phyloP scores from a whole-genome alignment of 495 filamentous ascomycete genomes.

The Aspergillus bertholletiae region DNA sequence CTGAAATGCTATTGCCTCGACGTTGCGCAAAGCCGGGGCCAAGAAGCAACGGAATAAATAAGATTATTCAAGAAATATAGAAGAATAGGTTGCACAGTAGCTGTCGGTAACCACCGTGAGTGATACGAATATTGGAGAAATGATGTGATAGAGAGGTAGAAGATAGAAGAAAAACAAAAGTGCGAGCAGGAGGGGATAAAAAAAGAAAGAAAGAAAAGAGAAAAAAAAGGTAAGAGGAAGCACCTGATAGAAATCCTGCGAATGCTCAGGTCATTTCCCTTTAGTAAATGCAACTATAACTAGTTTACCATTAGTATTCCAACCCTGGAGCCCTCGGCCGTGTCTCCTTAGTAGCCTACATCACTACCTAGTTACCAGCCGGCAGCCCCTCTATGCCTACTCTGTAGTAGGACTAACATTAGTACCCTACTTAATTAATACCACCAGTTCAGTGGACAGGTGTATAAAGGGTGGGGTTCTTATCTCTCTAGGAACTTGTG shows the following conservation, averaged over 20 bases:
- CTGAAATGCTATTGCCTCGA: neutral
- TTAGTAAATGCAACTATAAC: neutral
- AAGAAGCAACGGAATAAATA: neutral
- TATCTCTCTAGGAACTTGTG: neutral
- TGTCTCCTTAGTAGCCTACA: neutral
- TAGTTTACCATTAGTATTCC: neutral
- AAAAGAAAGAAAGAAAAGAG: neutral
- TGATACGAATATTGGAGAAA: neutral
- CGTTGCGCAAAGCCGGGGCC: neutral
- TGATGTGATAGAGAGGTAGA: no score
- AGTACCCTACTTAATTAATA: no score
- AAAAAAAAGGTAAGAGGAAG: neutral
- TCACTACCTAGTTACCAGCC: neutral
- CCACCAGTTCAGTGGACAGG: neutral
- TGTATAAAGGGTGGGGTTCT: neutral
- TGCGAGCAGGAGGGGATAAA: neutral
- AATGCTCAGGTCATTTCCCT: neutral
- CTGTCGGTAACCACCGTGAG: neutral
- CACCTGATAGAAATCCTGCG: neutral
- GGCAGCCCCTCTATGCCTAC: neutral
- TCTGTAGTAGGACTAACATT: no score
- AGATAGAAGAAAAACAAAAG: no score
- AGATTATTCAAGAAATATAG: neutral
- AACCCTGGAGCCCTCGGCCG: neutral
- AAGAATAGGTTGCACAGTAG: neutral